phyloP scores from a whole-genome alignment of 148 eudicot species.

The Rhododendron ovatum region DNA sequence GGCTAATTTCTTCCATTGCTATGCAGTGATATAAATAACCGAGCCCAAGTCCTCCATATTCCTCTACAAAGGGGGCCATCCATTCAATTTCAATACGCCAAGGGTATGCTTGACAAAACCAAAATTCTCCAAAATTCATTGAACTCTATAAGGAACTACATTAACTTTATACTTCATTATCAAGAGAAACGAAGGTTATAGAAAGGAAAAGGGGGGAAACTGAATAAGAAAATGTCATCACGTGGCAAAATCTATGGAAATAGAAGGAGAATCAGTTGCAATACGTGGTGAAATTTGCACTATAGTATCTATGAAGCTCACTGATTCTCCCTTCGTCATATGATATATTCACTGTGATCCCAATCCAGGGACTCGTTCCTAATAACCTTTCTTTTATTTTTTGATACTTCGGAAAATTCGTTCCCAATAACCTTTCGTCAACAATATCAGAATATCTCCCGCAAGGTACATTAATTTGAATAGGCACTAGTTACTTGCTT shows the following conservation, averaged over 20 bases:
- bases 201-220: background rate
- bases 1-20: conserved; percentile 97
- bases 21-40: conserved; percentile 97
- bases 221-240: background rate
- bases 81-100: background rate
- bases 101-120: background rate
- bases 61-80: conserved; percentile 47
- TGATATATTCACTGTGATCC: no score
- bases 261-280: background rate
- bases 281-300: background rate
- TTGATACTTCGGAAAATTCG: no score
- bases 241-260: background rate
- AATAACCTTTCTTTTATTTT: no score
- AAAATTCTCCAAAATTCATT: background rate
- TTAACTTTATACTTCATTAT: background rate
- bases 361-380: no score
- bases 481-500: background rate
- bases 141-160: background rate
- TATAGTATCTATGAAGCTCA: background rate
- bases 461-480: background rate
- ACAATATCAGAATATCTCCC: no score
- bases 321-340: background rate
- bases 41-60: conserved; percentile 98
- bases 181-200: background rate
- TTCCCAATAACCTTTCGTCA: no score